Conservation (phyloP, 495 filamentous ascomycete species). For the Melanomma pulvis-pyrius region DNA sequence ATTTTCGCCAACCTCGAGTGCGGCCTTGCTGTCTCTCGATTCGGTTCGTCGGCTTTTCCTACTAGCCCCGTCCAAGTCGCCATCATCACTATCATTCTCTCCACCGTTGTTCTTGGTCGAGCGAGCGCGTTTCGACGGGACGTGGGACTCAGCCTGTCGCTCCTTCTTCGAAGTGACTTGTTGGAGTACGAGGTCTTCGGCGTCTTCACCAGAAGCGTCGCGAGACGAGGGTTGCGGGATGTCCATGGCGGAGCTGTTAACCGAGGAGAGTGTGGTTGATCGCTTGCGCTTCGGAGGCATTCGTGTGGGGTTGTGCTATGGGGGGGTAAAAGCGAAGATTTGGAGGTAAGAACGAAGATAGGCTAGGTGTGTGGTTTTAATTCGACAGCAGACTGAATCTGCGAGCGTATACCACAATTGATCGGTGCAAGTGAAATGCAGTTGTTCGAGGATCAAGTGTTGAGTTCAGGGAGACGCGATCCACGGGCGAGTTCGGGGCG, state of each 20-base stretch:
- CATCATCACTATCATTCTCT: constrained; percentile 20
- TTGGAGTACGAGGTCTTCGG: constrained; percentile 39
- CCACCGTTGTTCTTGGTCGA: constrained; percentile 18
- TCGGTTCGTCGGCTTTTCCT: constrained; percentile 32
- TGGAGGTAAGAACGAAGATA: background rate
- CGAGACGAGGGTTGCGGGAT: constrained; percentile 38
- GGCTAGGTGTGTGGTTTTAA: background rate
- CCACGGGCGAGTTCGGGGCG: background rate
- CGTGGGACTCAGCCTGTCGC: constrained; percentile 26
- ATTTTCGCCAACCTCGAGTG: constrained; percentile 49
- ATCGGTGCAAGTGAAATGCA: background rate
- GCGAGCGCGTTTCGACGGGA: constrained; percentile 33
- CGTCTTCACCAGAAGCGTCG: constrained; percentile 38
- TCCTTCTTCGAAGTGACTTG: constrained; percentile 37
- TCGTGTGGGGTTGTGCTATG: background rate
- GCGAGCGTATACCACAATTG: background rate
- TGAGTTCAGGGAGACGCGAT: background rate
- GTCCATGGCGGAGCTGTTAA: constrained; percentile 27
- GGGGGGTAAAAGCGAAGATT: background rate
- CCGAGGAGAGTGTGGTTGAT: constrained; percentile 31
- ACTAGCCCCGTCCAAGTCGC: background rate
- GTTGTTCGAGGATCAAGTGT: background rate
- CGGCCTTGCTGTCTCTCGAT: constrained; percentile 7
- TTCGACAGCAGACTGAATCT: background rate
- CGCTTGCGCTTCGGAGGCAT: constrained; percentile 40